phyloP scores from a whole-genome alignment of 2,329 filamentous ascomycete genomes.

The Aspergillus calidoustus region DNA sequence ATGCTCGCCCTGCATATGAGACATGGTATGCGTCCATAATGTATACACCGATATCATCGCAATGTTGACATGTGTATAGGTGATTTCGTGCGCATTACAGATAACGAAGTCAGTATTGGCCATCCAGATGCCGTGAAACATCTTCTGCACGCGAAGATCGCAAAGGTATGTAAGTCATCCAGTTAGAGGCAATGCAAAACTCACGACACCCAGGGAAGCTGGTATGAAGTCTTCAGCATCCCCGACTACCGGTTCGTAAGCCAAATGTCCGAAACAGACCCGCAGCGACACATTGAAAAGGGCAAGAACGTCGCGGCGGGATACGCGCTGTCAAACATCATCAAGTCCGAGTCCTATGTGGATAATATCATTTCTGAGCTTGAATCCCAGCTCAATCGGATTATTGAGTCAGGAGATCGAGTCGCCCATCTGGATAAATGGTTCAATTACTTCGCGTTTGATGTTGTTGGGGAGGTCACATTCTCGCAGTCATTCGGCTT shows the following conservation, averaged over 20 bases:
- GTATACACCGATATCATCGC: too few relatives aligned
- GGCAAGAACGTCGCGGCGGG: conserved; percentile 36
- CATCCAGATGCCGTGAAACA: conserved; percentile 47
- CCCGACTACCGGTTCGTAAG: conserved; percentile 48
- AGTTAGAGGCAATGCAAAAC: not conserved
- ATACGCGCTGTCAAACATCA: conserved; percentile 38
- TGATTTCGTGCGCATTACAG: conserved; percentile 50
- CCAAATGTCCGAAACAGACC: conserved; percentile 45
- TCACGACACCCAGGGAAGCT: conserved; percentile 34
- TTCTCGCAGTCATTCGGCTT: conserved; percentile 14
- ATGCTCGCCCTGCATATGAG: conserved; percentile 45
- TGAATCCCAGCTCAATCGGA: not conserved
- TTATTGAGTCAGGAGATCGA: not conserved
- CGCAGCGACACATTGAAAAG: conserved; percentile 39
- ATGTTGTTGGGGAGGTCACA: conserved; percentile 10
- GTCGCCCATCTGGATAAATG: conserved; percentile 1
- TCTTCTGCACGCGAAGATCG: conserved; percentile 38
- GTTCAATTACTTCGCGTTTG: conserved; percentile 17
- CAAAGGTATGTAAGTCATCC: conserved; percentile 17
- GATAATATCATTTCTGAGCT: not conserved
- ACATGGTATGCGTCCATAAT: conserved; percentile 27
- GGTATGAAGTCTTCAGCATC: conserved; percentile 43
- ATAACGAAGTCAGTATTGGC: conserved; percentile 51
- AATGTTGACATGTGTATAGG: conserved; percentile 24
- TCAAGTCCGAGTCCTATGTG: conserved; percentile 30